A percentile compares a stretch with the other conserved stretches of the same genome.
Evolutionary conservation across 257 asterid species (phyloP).

Genomic region (Solanum tacnaense): DNA sequence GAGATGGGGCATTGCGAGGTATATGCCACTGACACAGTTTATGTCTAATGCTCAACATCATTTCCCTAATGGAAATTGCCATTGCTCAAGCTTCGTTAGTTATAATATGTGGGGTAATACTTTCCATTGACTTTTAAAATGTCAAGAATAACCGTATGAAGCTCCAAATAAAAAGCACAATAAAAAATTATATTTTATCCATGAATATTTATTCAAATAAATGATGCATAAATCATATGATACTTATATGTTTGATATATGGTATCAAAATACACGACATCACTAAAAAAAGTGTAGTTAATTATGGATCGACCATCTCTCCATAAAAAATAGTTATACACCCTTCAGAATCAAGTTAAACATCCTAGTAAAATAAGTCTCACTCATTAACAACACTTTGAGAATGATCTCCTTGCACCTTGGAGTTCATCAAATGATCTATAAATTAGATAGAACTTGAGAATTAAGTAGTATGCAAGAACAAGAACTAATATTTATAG

Average conservation of each 20-base stretch:
- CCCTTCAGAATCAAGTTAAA: not conserved
- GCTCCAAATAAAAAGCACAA: not conserved
- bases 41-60: not conserved
- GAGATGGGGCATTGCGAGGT: not conserved
- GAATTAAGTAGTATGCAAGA: not conserved
- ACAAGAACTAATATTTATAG: too few relatives aligned
- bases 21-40: not conserved
- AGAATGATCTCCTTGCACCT: not conserved
- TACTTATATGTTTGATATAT: not conserved
- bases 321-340: not conserved
- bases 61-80: not conserved
- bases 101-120: not conserved
- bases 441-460: not conserved
- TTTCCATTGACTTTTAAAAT: too few relatives aligned
- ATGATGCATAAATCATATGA: not conserved
- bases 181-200: too few relatives aligned
- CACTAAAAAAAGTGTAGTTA: not conserved
- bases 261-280: not conserved
- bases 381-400: not conserved
- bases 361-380: not conserved
- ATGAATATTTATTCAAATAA: not conserved
- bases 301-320: not conserved
- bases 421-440: not conserved
- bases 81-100: not conserved
- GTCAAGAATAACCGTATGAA: not conserved